Percentiles rank a stretch among this genome's conserved stretches.
These are phyloP conservation scores for Mycothermus thermophilus DNA, from an alignment of 495 filamentous ascomycete genomes.

Conservation along the genomic window DNA sequence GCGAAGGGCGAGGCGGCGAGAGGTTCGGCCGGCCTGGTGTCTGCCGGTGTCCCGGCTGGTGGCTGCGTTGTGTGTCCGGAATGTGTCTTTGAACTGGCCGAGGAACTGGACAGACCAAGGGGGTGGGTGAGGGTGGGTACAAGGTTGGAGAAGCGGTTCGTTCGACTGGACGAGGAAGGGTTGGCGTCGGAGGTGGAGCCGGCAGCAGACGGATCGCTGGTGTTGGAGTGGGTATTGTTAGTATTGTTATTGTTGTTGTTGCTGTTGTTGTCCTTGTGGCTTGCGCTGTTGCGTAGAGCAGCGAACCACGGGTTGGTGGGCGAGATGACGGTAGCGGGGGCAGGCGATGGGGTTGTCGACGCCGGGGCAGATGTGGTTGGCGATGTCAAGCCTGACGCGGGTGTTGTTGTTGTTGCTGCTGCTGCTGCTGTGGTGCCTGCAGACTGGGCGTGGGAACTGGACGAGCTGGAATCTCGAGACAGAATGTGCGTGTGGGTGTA, in stretches of 20 bases:
- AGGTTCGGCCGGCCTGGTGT: constrained; percentile 6
- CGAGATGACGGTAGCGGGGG: too few species aligned
- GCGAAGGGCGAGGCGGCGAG: constrained; percentile 5
- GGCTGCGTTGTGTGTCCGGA: constrained; percentile 1
- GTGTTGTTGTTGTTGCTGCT: constrained; percentile 9
- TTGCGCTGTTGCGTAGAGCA: constrained; percentile 17
- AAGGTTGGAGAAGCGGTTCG: constrained; percentile 16
- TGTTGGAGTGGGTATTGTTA: constrained; percentile 1
- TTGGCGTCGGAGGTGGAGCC: too few species aligned
- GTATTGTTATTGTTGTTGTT: constrained; percentile 5
- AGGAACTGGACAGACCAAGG: constrained; percentile 9
- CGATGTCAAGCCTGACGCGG: constrained; percentile 7
- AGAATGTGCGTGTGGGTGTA: constrained; percentile 55
- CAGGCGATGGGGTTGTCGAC: not conserved
- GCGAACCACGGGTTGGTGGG: constrained; percentile 19
- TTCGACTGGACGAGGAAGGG: constrained; percentile 14
- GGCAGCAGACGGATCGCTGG: constrained; percentile 5
- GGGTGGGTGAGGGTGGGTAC: constrained; percentile 14
- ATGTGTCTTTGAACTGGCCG: not conserved
- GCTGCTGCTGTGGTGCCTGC: constrained; percentile 14
- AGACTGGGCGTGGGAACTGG: constrained; percentile 16
- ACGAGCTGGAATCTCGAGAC: constrained; percentile 32
- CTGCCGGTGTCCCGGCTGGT: not conserved
- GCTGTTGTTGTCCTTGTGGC: constrained; percentile 3
- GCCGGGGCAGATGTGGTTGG: not conserved